phyloP scores from a whole-genome alignment of 257 asterid genomes.

The Verbascum thapsus region DNA sequence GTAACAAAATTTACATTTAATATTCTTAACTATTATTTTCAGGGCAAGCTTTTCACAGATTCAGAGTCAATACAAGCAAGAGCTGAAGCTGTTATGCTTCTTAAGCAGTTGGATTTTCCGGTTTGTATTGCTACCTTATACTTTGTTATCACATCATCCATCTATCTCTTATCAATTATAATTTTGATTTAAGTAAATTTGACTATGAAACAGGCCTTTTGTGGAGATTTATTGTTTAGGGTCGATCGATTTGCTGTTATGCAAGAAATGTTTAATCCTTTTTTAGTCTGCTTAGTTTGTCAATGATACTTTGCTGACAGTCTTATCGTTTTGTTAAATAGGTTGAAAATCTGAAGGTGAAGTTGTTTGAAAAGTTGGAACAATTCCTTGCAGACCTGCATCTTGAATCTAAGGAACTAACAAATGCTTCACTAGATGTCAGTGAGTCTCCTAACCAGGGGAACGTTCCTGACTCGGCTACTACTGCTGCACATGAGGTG shows the following conservation, averaged over 20 bases:
- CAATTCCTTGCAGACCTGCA: slow-evolving; percentile 87
- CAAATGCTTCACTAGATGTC: slow-evolving; percentile 42
- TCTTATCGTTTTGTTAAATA: slow-evolving; percentile 38
- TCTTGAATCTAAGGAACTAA: slow-evolving; percentile 65
- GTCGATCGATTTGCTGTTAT: slow-evolving; percentile 7
- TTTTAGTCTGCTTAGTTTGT: slow-evolving; percentile 20
- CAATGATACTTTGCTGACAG: slow-evolving; percentile 18
- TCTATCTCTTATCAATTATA: slow-evolving; percentile 5
- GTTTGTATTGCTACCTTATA: slow-evolving; percentile 48
- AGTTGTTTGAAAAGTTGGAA: slow-evolving; percentile 88
- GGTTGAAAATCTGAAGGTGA: slow-evolving; percentile 91
- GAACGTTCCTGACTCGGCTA: slow-evolving; percentile 40
- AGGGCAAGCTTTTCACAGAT: slow-evolving; percentile 96
- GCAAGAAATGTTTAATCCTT: slow-evolving; percentile 7
- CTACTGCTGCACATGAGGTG: slow-evolving; percentile 75
- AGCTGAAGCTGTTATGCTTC: slow-evolving; percentile 99
- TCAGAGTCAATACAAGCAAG: slow-evolving; percentile 97
- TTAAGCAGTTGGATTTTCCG: slow-evolving; percentile 92
- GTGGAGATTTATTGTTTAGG: not conserved
- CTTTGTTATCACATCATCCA: slow-evolving; percentile 25
- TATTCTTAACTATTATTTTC: slow-evolving; percentile 36
- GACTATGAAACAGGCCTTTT: slow-evolving; percentile 6
- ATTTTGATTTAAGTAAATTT: not conserved
- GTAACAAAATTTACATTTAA: slow-evolving; percentile 8
- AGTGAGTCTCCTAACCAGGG: slow-evolving; percentile 49